Conservation (phyloP, 179 eudicot species). For the Amaranthus tricolor region DNA sequence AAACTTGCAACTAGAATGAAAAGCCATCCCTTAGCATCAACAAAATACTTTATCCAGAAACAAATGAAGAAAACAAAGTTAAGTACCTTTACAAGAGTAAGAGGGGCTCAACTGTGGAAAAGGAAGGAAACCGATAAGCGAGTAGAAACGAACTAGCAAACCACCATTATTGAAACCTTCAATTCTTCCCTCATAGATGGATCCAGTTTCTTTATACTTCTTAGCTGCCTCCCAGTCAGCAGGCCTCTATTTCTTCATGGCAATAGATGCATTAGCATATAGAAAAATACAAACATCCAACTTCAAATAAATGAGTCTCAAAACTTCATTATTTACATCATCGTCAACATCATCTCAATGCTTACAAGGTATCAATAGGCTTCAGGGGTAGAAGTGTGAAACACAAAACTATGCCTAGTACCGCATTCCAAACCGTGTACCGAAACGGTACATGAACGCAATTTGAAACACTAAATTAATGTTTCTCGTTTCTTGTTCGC, state of each 20-base stretch:
- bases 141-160: slow-evolving; percentile 71
- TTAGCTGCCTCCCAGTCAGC: slow-evolving; percentile 92
- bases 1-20: not conserved
- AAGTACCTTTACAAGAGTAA: slow-evolving; percentile 74
- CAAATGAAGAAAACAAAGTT: slow-evolving; percentile 5
- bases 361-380: not conserved
- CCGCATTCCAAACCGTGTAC: no score
- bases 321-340: not conserved
- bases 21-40: not conserved
- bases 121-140: slow-evolving; percentile 94
- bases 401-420: not conserved
- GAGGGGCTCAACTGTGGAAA: slow-evolving; percentile 74
- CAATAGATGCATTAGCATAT: slow-evolving; percentile 44
- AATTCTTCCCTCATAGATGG: slow-evolving; percentile 65
- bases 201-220: slow-evolving; percentile 53
- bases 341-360: not conserved
- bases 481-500: no score
- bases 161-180: slow-evolving; percentile 88
- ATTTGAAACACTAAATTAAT: no score
- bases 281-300: slow-evolving; percentile 8
- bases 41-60: not conserved
- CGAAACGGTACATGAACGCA: no score
- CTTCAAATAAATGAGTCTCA: not conserved
- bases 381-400: not conserved
- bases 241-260: slow-evolving; percentile 82